phyloP scores from a whole-genome alignment of 2,329 filamentous ascomycete genomes.

The Blumeria hordei region DNA sequence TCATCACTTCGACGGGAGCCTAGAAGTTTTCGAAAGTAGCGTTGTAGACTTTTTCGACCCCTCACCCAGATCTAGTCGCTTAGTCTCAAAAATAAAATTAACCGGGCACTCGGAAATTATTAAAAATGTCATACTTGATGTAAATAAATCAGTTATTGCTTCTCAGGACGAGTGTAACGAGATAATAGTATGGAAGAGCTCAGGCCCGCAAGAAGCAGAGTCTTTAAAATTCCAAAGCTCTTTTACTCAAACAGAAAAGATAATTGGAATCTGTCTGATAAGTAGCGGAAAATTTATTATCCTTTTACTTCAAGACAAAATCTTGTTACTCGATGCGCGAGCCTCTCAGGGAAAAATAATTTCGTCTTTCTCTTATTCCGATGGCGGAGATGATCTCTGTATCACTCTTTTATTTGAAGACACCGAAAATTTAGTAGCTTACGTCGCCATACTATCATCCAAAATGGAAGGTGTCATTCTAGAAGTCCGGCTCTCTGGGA shows the following conservation, averaged over 20 bases:
- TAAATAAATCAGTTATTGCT: conserved; percentile 54
- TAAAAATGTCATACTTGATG: conserved; percentile 69
- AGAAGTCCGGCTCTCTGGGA: conserved; percentile 41
- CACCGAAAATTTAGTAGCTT: conserved; percentile 26
- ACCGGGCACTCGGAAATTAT: conserved; percentile 63
- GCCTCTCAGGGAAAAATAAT: conserved; percentile 32
- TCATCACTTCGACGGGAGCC: conserved; percentile 65
- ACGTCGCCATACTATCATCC: conserved; percentile 64
- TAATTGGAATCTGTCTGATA: conserved; percentile 58
- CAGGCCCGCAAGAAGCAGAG: conserved; percentile 23
- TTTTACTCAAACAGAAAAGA: conserved; percentile 42
- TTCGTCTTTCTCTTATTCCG: conserved; percentile 29
- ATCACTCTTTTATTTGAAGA: conserved; percentile 51
- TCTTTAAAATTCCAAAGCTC: conserved; percentile 41
- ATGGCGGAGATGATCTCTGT: conserved; percentile 52
- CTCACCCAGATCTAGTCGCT: conserved; percentile 29
- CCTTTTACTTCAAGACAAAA: conserved; percentile 46
- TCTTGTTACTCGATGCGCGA: conserved; percentile 63
- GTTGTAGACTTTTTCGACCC: conserved; percentile 65
- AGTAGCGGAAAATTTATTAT: conserved; percentile 57
- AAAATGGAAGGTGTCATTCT: conserved; percentile 60
- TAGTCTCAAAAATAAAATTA: conserved; percentile 44
- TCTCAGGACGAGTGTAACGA: conserved; percentile 61
- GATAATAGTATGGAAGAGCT: conserved; percentile 62
- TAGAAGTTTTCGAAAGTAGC: conserved; percentile 59